A percentile compares a stretch with the other conserved stretches of the same genome.
Evolutionary conservation across 768 basidiomycete species (phyloP).

Genomic region (Amylocystis lapponica): DNA sequence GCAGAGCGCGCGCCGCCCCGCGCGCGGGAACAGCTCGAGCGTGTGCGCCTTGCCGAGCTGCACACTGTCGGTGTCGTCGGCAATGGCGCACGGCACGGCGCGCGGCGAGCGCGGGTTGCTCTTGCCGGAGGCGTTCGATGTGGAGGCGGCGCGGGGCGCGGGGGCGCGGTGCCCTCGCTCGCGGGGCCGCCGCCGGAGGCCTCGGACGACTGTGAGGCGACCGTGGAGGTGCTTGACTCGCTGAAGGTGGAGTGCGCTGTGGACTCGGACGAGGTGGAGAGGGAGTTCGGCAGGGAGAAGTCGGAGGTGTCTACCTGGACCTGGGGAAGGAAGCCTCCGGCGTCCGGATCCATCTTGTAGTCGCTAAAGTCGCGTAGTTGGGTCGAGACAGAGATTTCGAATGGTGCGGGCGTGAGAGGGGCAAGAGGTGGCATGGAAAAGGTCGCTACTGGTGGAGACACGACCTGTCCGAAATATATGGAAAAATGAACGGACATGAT

Average conservation of each 20-base stretch:
- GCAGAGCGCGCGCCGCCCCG: slow-evolving; percentile 5
- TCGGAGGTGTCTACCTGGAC: neutral
- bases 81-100: neutral
- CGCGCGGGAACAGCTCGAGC: slow-evolving; percentile 15
- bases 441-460: slow-evolving; percentile 51
- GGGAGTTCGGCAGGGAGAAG: slow-evolving; percentile 3
- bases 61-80: neutral
- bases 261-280: neutral
- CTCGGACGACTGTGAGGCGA: too few species aligned
- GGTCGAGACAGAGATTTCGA: slow-evolving; percentile 1
- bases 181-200: too few species aligned
- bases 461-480: slow-evolving; percentile 63
- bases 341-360: slow-evolving; percentile 1
- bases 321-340: slow-evolving; percentile 2
- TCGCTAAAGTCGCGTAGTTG: neutral
- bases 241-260: too few species aligned
- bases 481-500: slow-evolving; percentile 50
- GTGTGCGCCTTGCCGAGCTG: neutral
- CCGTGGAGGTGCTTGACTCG: too few species aligned
- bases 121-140: too few species aligned
- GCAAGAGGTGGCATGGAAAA: slow-evolving; percentile 69
- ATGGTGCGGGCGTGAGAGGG: slow-evolving; percentile 45
- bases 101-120: neutral
- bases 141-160: too few species aligned
- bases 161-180: too few species aligned